Evolutionary conservation across 2,329 filamentous ascomycete species (phyloP), one percentile per base, ranked within the genome.

Genomic region (Acarospora socialis): DNA sequence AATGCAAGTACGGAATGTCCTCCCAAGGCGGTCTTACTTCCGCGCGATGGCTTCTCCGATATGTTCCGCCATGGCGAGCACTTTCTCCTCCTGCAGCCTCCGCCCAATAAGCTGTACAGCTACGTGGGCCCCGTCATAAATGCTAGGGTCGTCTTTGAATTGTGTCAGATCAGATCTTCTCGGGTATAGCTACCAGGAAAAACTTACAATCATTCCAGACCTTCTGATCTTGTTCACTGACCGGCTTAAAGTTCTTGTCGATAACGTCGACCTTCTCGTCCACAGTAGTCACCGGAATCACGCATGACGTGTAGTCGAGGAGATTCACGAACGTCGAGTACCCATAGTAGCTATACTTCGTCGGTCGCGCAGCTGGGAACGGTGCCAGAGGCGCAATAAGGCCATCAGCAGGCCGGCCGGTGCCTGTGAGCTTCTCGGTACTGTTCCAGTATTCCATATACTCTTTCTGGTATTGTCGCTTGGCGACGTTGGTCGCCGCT

Each of bases 391-490:
- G 63, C 37, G 57, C 54, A 10, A 72, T 61, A 2, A 71, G 45
- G 0, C 63, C 66, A 43, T 78, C 73, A 0, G 76, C 67, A 2
- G 65, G 55, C 19, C 61, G 55, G 1, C 61, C 60, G 2, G 54
- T 68, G 16, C 60, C 62, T 0, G 67, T 70, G n/a, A 56, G 28
- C 3, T 56, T 49, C 0, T 51, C 55, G 0, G 68, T 73, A 9
- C 56, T 61, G 38, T 74, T 73, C 72, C 70, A 76, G 44, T 73
- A 77, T 31, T 77, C 70, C 49, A 72, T 61, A 40, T 77, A 77
- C 12, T 58, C 51, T 36, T 66, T 67, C 43, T 73, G 68, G 30
- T 62, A 68, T 16, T 65, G 56, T 1, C 71, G 57, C 36, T 70
- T 70, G 10, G 53, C 49, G 2, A 74, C 49, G 4, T 73, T 75